These are phyloP conservation scores for Tetrahymena elliotti DNA, from an alignment of 73 alveolate genomes.

Conservation along the genomic window DNA sequence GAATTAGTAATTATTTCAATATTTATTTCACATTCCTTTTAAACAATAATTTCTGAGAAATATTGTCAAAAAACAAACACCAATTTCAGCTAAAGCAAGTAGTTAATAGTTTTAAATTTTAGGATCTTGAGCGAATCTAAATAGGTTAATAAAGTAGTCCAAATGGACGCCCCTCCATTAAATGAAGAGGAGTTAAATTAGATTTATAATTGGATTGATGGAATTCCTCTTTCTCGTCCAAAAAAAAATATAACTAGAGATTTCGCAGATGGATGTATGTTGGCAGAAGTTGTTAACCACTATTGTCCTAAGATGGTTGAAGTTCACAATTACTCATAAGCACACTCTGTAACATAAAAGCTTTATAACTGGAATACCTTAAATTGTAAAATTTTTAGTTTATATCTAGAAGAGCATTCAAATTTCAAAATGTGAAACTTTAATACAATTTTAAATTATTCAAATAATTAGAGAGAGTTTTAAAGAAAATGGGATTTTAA, in stretches of 20 bases:
- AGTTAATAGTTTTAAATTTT: background rate
- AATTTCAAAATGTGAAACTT: background rate
- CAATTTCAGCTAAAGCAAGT: background rate
- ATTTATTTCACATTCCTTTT: background rate
- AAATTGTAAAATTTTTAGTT: conserved; percentile 43
- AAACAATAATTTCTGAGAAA: background rate
- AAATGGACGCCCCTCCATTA: conserved; percentile 51
- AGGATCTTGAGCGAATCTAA: background rate
- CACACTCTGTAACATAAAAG: conserved; percentile 63
- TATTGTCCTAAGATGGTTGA: conserved; percentile 73
- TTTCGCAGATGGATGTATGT: conserved; percentile 91
- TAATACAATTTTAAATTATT: background rate
- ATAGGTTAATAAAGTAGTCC: background rate
- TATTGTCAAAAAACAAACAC: no score
- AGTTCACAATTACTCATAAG: conserved; percentile 72
- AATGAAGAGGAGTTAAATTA: conserved; percentile 75
- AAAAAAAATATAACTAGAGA: conserved; percentile 95
- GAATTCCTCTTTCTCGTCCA: conserved; percentile 93
- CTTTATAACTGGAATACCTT: conserved; percentile 90
- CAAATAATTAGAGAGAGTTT: conserved; percentile 38
- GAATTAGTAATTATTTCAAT: background rate
- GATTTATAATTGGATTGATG: conserved; percentile 95
- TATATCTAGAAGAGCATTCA: background rate
- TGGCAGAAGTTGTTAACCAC: conserved; percentile 78
- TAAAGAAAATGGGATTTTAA: conserved; percentile 88